These are phyloP conservation scores for Carnegiea gigantea DNA, from an alignment of 179 eudicot species.

Conservation along the genomic window DNA sequence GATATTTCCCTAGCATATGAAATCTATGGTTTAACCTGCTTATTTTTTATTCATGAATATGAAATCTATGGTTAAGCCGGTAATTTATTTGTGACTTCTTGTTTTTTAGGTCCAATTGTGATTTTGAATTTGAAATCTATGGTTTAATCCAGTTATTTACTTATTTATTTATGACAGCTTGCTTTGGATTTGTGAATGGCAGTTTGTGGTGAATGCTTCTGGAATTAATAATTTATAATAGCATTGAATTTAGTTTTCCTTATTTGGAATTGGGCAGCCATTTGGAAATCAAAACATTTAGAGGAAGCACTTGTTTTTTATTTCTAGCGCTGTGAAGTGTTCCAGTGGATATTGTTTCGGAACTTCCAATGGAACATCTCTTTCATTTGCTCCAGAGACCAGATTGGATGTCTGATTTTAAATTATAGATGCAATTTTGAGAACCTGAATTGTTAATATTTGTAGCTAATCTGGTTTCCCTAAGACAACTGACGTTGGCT, in stretches of 20 bases:
- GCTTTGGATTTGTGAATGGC: neutral
- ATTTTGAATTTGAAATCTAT: neutral
- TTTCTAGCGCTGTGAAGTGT: neutral
- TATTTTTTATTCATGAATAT: too few species aligned
- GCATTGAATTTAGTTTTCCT: neutral
- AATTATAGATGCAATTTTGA: neutral
- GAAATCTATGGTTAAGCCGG: too few species aligned
- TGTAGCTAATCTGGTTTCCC: neutral
- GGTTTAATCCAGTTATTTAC: neutral
- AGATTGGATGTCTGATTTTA: neutral
- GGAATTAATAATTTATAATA: neutral
- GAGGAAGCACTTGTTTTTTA: neutral
- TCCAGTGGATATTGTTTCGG: neutral
- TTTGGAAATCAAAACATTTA: neutral
- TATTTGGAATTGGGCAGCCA: neutral
- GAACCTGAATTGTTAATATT: neutral
- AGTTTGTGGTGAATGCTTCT: neutral
- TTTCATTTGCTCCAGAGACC: neutral
- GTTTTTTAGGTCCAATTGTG: neutral
- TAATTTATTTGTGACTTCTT: too few species aligned
- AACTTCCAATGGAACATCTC: neutral
- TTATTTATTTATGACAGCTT: neutral
- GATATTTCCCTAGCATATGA: too few species aligned
- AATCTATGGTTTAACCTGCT: too few species aligned
- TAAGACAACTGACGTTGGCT: too few species aligned